phyloP scores from a whole-genome alignment of 106 monocot species.

The Platanthera zijinensis region DNA sequence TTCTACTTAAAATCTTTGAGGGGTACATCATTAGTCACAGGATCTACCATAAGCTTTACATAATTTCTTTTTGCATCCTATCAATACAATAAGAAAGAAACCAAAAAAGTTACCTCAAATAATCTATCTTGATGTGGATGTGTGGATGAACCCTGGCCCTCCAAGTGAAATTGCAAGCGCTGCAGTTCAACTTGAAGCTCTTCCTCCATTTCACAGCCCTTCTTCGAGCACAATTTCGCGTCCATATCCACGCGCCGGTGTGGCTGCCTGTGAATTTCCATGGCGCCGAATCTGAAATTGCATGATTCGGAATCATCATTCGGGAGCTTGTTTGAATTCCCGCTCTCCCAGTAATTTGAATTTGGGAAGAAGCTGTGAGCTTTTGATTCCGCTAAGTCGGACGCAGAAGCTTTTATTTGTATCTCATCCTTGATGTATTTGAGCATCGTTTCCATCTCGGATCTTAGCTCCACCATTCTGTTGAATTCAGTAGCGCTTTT shows the following conservation, averaged over 20 bases:
- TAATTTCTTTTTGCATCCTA: no score
- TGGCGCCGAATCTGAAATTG: neutral
- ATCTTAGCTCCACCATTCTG: slow-evolving; percentile 36
- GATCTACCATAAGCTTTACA: no score
- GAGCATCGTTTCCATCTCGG: slow-evolving; percentile 38
- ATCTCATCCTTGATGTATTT: slow-evolving; percentile 29
- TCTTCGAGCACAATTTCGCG: neutral
- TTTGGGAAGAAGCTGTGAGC: slow-evolving; percentile 6
- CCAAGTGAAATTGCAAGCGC: slow-evolving; percentile 26
- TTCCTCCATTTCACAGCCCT: slow-evolving; percentile 52
- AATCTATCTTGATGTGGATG: slow-evolving; percentile 1
- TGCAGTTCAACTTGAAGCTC: slow-evolving; percentile 68
- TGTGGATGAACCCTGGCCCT: slow-evolving; percentile 16
- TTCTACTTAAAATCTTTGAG: no score
- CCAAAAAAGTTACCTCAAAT: slow-evolving; percentile 34
- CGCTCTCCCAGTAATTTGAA: slow-evolving; percentile 20
- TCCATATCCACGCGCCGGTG: neutral
- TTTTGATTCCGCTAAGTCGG: slow-evolving; percentile 13
- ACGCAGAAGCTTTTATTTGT: slow-evolving; percentile 6
- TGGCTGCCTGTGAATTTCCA: slow-evolving; percentile 5
- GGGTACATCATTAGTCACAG: no score
- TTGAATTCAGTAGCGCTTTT: slow-evolving; percentile 31
- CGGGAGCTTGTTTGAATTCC: slow-evolving; percentile 12
- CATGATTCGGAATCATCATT: slow-evolving; percentile 5
- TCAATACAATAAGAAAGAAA: no score